A percentile compares a stretch with the other conserved stretches of the same genome.
Evolutionary conservation across 805 yeast genomes (phyloP).

Genomic region (Torulaspora gathmanii): DNA sequence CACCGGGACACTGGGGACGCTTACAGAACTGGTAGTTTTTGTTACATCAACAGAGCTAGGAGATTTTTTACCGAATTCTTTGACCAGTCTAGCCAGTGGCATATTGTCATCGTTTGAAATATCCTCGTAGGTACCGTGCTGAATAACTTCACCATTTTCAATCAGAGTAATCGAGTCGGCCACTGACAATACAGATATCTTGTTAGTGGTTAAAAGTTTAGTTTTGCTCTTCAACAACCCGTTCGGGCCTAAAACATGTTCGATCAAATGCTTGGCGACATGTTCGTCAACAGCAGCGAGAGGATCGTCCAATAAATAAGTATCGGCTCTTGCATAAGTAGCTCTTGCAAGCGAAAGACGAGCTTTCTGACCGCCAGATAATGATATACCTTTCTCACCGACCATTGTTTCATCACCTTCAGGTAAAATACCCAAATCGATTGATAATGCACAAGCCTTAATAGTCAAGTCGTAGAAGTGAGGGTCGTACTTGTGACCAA

Average conservation of each 20-base stretch:
- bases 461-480: constrained; percentile 76
- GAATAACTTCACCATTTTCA: constrained; percentile 60
- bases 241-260: constrained; percentile 73
- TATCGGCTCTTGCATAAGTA: constrained; percentile 89
- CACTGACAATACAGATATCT: constrained; percentile 70
- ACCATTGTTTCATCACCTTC: constrained; percentile 90
- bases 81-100: constrained; percentile 49
- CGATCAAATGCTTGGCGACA: constrained; percentile 81
- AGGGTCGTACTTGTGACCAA: constrained; percentile 81
- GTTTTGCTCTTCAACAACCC: constrained; percentile 75
- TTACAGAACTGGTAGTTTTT: constrained; percentile 17
- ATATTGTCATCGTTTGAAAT: constrained; percentile 43
- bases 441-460: constrained; percentile 79
- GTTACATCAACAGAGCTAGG: constrained; percentile 17
- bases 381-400: constrained; percentile 94
- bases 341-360: constrained; percentile 93
- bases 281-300: constrained; percentile 97
- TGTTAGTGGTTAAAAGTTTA: constrained; percentile 79
- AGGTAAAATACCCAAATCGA: constrained; percentile 74
- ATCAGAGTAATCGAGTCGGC: constrained; percentile 70
- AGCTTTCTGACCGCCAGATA: constrained; percentile 98
- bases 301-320: constrained; percentile 86
- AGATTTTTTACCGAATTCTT: constrained; percentile 55
- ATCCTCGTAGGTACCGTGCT: constrained; percentile 58
- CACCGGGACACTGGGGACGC: constrained; percentile 27